Evolutionary conservation across 768 basidiomycete species (phyloP), one percentile per base, ranked within the genome.

Genomic region (Boletus rubropictus): DNA sequence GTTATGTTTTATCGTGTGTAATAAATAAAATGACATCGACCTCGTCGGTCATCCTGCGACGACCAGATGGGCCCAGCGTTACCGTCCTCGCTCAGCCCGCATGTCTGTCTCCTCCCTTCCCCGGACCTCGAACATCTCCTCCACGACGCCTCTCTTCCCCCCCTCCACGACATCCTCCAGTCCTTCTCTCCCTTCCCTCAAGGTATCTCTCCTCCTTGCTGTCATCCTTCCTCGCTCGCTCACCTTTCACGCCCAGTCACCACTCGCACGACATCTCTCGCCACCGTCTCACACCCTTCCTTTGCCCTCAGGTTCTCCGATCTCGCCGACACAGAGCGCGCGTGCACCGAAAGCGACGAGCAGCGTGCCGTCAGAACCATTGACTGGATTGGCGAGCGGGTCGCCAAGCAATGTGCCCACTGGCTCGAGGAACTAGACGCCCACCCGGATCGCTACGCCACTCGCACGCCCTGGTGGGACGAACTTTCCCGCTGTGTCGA

Each of bases 381-480:
- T 55, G 89, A 92, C 68, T 92, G 89, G 89, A 84, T 92, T 53
- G 77, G 84, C 31, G 78, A 79, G 10, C 80, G 89, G 39, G 81
- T 91, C 44, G 67, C 72, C 34, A 74, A 72, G 51, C 74, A 80
- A 47, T 82, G 81, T 49, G 65, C 74, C 7, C 77, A 73, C 60
- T 92, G 89, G 89, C 74, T 87, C 25, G 79, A 81, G 34, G 80
- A 86, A 57, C 59, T 82, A 36, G 80, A 86, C 49, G 71, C 65
- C 25, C 49, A 66, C 3, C 69, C 68, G 10, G 72, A 74, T 37
- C 68, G 63, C 31, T 68, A 76, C 34, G 39, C 56, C 1, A 45
- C 69, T 36, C 70, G 77, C 41, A 80, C 86, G 9, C 89, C 88
- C 1, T 92, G 89, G 89, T 92, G 89, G 89, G 84, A 89, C 52